Conservation (phyloP, 2,329 filamentous ascomycete genomes). For the Keithomyces neogunnii region DNA sequence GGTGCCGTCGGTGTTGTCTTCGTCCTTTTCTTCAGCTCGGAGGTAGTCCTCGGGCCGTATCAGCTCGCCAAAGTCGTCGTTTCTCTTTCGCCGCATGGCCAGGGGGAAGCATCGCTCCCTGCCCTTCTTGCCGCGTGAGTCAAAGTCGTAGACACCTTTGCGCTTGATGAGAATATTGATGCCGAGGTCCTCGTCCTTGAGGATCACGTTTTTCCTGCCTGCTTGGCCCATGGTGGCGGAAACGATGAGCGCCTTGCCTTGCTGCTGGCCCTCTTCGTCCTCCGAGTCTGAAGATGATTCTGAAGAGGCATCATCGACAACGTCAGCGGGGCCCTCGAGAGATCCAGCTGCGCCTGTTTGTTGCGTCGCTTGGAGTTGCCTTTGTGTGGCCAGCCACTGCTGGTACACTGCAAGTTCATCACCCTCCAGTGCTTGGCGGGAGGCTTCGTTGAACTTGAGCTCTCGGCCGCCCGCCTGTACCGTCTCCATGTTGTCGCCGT, state of each 20-base stretch:
- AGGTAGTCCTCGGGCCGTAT: slow-evolving; percentile 93
- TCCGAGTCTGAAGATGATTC: slow-evolving; percentile 82
- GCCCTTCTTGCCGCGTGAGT: slow-evolving; percentile 84
- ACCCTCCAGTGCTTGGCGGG: slow-evolving; percentile 59
- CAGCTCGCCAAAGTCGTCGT: slow-evolving; percentile 87
- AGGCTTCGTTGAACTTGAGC: slow-evolving; percentile 51
- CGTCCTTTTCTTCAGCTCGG: slow-evolving; percentile 81
- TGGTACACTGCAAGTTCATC: slow-evolving; percentile 78
- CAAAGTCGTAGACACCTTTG: slow-evolving; percentile 88
- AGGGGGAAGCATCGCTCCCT: slow-evolving; percentile 89
- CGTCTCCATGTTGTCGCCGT: slow-evolving; percentile 54
- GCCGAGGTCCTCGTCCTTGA: slow-evolving; percentile 84
- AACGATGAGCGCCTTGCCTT: slow-evolving; percentile 84
- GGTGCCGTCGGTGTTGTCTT: slow-evolving; percentile 51
- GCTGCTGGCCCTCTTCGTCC: slow-evolving; percentile 81
- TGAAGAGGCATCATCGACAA: slow-evolving; percentile 75
- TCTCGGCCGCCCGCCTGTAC: slow-evolving; percentile 57
- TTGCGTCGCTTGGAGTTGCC: slow-evolving; percentile 75
- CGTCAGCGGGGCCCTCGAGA: slow-evolving; percentile 62
- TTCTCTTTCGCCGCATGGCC: slow-evolving; percentile 66
- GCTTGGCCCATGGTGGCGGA: slow-evolving; percentile 78
- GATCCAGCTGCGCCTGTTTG: slow-evolving; percentile 60
- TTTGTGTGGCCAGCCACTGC: slow-evolving; percentile 82
- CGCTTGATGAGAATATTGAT: slow-evolving; percentile 84
- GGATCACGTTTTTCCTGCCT: slow-evolving; percentile 73